phyloP scores from a whole-genome alignment of 257 asterid species.

The Paulownia fortunei region DNA sequence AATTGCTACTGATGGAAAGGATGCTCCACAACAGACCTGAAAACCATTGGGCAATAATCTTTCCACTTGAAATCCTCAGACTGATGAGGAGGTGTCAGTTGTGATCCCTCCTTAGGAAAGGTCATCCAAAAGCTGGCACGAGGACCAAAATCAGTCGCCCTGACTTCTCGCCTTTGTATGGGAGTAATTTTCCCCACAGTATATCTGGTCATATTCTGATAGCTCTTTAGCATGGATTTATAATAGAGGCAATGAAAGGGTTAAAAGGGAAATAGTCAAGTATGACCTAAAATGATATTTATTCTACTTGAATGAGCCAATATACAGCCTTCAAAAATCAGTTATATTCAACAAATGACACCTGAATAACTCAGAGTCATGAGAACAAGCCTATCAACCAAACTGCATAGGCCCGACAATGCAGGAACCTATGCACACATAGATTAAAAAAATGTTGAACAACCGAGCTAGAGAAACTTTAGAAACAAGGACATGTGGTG shows the following conservation, averaged over 20 bases:
- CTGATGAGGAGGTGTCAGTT: constrained; percentile 87
- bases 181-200: constrained; percentile 99
- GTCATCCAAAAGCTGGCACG: constrained; percentile 97
- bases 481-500: no score
- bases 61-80: constrained; percentile 99
- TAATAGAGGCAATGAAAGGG: constrained; percentile 5
- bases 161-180: constrained; percentile 91
- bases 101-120: constrained; percentile 92
- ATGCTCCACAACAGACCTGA: constrained; percentile 74
- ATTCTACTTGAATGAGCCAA: neutral
- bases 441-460: no score
- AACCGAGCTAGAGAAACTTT: no score
- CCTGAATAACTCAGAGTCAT: no score
- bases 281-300: neutral
- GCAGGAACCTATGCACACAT: no score
- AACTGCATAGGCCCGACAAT: no score
- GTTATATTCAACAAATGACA: constrained; percentile 16
- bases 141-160: constrained; percentile 82
- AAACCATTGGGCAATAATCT: constrained; percentile 98
- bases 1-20: no score
- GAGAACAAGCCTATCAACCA: no score
- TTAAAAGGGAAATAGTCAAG: constrained; percentile 9
- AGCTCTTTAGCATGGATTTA: constrained; percentile 35
- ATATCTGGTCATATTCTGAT: constrained; percentile 60
- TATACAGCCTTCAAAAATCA: constrained; percentile 25